Percentiles rank a stretch among this genome's conserved stretches.
phyloP scores from a whole-genome alignment of 805 yeast genomes.

The Lipomyces sp. region DNA sequence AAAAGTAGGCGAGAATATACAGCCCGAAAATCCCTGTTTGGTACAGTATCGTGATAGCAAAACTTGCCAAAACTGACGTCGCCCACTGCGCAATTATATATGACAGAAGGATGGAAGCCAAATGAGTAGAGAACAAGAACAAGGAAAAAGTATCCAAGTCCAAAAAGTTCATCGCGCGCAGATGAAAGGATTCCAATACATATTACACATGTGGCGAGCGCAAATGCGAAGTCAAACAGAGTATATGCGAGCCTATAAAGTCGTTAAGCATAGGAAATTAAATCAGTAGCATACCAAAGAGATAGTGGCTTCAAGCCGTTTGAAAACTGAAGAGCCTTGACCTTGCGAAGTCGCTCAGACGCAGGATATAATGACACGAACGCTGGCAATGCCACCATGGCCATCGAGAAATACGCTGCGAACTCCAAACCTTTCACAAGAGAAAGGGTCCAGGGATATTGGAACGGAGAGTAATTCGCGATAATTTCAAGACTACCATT shows the following conservation, averaged over 20 bases:
- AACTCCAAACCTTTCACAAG: slow-evolving; percentile 44
- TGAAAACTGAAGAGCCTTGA: slow-evolving; percentile 46
- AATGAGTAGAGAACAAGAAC: slow-evolving; percentile 42
- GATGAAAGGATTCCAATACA: slow-evolving; percentile 40
- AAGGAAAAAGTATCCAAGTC: slow-evolving; percentile 43
- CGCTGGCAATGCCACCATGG: slow-evolving; percentile 46
- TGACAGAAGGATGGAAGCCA: slow-evolving; percentile 40
- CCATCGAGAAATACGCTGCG: slow-evolving; percentile 42
- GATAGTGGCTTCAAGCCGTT: slow-evolving; percentile 44
- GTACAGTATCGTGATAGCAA: slow-evolving; percentile 44
- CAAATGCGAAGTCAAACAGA: slow-evolving; percentile 37
- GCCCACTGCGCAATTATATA: slow-evolving; percentile 42
- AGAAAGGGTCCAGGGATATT: slow-evolving; percentile 40
- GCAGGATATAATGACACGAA: slow-evolving; percentile 44
- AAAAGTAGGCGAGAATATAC: slow-evolving; percentile 42
- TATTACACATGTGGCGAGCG: slow-evolving; percentile 37
- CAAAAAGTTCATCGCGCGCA: slow-evolving; percentile 31
- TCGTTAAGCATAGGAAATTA: neutral
- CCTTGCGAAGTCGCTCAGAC: slow-evolving; percentile 43
- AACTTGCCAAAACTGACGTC: slow-evolving; percentile 45
- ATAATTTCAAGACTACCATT: slow-evolving; percentile 39
- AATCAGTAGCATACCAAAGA: slow-evolving; percentile 38
- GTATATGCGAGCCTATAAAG: slow-evolving; percentile 37
- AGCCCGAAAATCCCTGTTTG: slow-evolving; percentile 41
- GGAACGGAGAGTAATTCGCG: slow-evolving; percentile 43